Evolutionary conservation across 1,284 basidiomycete species (phyloP).

Genomic region (Mycena citricolor): DNA sequence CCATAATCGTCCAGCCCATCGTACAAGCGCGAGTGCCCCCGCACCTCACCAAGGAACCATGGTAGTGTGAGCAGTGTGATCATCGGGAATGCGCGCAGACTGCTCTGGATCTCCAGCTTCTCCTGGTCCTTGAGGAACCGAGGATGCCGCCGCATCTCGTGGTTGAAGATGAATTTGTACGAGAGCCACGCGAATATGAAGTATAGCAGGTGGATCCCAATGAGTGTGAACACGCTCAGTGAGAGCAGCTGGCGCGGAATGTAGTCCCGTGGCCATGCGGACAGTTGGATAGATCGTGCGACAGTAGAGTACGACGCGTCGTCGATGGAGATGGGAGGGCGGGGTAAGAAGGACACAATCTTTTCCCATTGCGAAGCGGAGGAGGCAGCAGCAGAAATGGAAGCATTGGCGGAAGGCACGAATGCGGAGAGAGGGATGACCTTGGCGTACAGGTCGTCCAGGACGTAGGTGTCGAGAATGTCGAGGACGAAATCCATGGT

Average conservation of each 20-base stretch:
- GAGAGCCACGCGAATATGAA: slow-evolving; percentile 84
- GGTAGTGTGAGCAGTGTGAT: slow-evolving; percentile 86
- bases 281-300: slow-evolving; percentile 36
- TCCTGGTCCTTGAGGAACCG: slow-evolving; percentile 89
- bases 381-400: slow-evolving; percentile 28
- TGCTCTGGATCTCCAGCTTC: slow-evolving; percentile 76
- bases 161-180: slow-evolving; percentile 89
- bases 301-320: slow-evolving; percentile 17
- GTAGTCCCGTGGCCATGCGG: slow-evolving; percentile 79
- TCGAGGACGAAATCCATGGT: slow-evolving; percentile 83
- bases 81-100: slow-evolving; percentile 75
- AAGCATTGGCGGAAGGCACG: slow-evolving; percentile 26
- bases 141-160: slow-evolving; percentile 94
- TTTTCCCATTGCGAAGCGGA: slow-evolving; percentile 47
- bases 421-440: slow-evolving; percentile 72
- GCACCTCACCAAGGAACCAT: slow-evolving; percentile 91
- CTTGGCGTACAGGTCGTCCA: slow-evolving; percentile 79
- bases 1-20: slow-evolving; percentile 73
- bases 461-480: slow-evolving; percentile 69
- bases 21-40: slow-evolving; percentile 83
- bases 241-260: slow-evolving; percentile 79
- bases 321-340: slow-evolving; percentile 43
- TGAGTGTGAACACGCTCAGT: slow-evolving; percentile 68
- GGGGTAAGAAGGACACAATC: slow-evolving; percentile 54
- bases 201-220: slow-evolving; percentile 82